Evolutionary conservation across 2,329 filamentous ascomycete genomes (phyloP).

Genomic region (Onygenales sp.): DNA sequence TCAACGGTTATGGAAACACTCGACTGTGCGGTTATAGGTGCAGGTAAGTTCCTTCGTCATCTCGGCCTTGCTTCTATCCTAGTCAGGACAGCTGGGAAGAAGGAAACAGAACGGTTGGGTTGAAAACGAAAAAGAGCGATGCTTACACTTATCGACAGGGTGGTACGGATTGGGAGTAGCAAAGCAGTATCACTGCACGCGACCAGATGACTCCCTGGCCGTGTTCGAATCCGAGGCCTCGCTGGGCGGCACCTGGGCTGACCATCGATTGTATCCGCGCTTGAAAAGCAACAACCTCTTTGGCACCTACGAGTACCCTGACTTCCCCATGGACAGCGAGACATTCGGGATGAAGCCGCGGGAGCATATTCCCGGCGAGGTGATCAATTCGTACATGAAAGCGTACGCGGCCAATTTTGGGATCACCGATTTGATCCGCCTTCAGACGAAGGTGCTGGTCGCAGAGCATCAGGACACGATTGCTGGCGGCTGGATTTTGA

Average conservation of each 20-base stretch:
- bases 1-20: background rate
- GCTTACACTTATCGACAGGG: constrained; percentile 21
- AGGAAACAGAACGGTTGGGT: background rate
- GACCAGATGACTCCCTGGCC: constrained; percentile 47
- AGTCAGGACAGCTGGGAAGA: background rate
- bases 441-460: constrained; percentile 40
- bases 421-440: constrained; percentile 38
- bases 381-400: constrained; percentile 48
- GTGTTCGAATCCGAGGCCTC: constrained; percentile 50
- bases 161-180: constrained; percentile 51
- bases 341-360: constrained; percentile 41
- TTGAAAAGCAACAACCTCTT: constrained; percentile 66
- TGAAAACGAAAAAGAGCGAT: background rate
- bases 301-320: constrained; percentile 63
- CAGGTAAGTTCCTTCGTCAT: constrained; percentile 1
- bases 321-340: constrained; percentile 58
- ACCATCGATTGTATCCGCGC: constrained; percentile 55
- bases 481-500: constrained; percentile 21
- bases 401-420: constrained; percentile 47
- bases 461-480: constrained; percentile 28
- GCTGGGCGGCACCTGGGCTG: constrained; percentile 61
- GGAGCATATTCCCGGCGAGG: constrained; percentile 50
- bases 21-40: constrained; percentile 6
- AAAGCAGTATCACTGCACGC: constrained; percentile 51
- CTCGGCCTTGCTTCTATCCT: background rate